Evolutionary conservation across 2,329 filamentous ascomycete genomes (phyloP).

Genomic region (Botrytis elliptica): DNA sequence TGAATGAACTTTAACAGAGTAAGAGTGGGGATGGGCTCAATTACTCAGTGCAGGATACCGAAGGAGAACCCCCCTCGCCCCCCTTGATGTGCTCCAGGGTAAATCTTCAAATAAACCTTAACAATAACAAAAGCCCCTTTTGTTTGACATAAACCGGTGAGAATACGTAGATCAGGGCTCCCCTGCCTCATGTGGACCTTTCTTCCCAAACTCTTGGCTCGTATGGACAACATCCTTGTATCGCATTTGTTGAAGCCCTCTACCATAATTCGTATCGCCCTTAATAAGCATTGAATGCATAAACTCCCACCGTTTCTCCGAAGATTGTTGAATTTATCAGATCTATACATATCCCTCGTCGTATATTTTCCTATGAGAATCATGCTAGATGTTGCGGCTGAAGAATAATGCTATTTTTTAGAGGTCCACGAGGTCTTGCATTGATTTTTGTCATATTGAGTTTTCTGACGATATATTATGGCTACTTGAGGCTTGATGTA

Average conservation of each 20-base stretch:
- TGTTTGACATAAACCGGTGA: background rate
- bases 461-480: conserved; percentile 4
- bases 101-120: background rate
- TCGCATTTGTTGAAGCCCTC: background rate
- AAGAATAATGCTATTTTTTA: conserved; percentile 10
- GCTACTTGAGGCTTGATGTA: background rate
- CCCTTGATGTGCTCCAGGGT: background rate
- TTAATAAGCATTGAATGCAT: background rate
- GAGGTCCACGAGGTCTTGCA: conserved; percentile 11
- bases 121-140: background rate
- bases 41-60: background rate
- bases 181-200: background rate
- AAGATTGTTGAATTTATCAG: background rate
- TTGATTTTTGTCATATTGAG: conserved; percentile 3
- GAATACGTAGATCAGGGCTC: background rate
- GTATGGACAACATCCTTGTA: background rate
- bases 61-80: background rate
- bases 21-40: background rate
- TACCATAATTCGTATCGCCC: background rate
- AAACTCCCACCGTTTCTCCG: background rate
- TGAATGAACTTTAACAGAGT: background rate
- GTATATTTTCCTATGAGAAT: background rate
- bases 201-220: background rate
- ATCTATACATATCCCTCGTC: background rate
- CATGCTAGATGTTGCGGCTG: background rate